Base-by-base conservation (phyloP, 441 rosid species). In the Erodium moschatum region DNA sequence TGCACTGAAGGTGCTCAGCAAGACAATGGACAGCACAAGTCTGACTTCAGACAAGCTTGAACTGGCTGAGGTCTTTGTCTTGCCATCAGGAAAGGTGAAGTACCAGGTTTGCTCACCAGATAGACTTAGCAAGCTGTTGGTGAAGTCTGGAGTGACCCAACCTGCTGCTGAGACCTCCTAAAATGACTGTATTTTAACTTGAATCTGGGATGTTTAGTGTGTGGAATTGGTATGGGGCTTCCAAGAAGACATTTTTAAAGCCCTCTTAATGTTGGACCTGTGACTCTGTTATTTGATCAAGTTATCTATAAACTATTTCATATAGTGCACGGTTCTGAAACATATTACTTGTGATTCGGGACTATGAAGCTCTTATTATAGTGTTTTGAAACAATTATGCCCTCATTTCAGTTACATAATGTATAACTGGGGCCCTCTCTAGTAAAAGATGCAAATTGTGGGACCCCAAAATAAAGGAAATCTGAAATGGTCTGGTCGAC, bases 1-100 rank as follows among this genome's bases (percentile, higher is more conserved):
- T 0, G 95, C 97, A 0, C 74, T 92, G 67, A 92, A 90, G 82
- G 98, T 90, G 21, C 85, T 92, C 48, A 89, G 89, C 77, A 90
- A 92, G 77, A 90, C 98, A 4, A 92, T 92, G 98, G 98, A 92
- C 77, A 92, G 97, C 73, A 88, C 98, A 6, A 92, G 91, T 77
- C 90, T 90, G 64, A 87, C 93, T 62, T 85, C 97, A 0, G 97
- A 92, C 65, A 92, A 90, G 87, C 96, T 92, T 54, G 98, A 92
- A 75, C 78, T 92, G 76, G 89, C 97, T 4, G 97, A 92, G 72
- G 83, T 92, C 56, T 90, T 74, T 70, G 80, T 87, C 62, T 69
- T 82, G 16, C 92, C 98, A 33, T 80, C 93, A 0, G 96, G 97
- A 13, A 78, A 66, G 48, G 97, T 90, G 67, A 92, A 86, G 84